Evolutionary conservation across 1,139 yeast genomes (phyloP).

Genomic region (Yamadazyma epiphylla): DNA sequence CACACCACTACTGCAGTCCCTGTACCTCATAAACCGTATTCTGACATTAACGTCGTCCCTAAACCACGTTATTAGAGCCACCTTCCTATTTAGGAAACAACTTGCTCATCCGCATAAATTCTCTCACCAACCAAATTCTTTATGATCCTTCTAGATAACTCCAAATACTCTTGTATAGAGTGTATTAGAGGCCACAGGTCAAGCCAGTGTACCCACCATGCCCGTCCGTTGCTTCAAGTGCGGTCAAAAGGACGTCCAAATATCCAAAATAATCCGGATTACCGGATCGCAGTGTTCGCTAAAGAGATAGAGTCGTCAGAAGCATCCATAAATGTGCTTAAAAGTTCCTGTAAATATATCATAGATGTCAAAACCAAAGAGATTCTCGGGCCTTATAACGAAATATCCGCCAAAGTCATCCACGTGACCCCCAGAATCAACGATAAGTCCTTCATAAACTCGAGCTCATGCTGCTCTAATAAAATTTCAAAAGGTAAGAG

Average conservation of each 20-base stretch:
- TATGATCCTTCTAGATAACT: conserved; percentile 84
- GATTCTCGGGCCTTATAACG: conserved; percentile 38
- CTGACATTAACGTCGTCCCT: no score
- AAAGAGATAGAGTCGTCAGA: conserved; percentile 27
- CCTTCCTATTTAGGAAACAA: neutral
- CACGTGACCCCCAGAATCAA: conserved; percentile 27
- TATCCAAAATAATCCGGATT: conserved; percentile 45
- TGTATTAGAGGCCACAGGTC: conserved; percentile 94
- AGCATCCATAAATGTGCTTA: conserved; percentile 39
- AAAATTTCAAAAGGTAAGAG: conserved; percentile 19
- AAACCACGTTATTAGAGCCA: no score
- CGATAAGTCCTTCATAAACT: conserved; percentile 33
- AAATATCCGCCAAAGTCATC: conserved; percentile 8
- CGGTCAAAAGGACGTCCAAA: conserved; percentile 83
- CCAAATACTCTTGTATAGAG: conserved; percentile 83
- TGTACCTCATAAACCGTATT: no score
- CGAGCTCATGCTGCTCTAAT: conserved; percentile 31
- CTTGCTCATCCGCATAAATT: conserved; percentile 2
- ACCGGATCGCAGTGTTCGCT: conserved; percentile 57
- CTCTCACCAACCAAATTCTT: neutral
- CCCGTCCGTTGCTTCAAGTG: conserved; percentile 80
- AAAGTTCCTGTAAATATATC: conserved; percentile 48
- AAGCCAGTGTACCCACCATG: conserved; percentile 77
- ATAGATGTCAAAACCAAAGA: conserved; percentile 46
- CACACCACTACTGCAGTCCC: no score